A percentile compares a stretch with the other conserved stretches of the same genome.
phyloP scores from a whole-genome alignment of 805 yeast species.

The Kazachstania bromeliacearum region DNA sequence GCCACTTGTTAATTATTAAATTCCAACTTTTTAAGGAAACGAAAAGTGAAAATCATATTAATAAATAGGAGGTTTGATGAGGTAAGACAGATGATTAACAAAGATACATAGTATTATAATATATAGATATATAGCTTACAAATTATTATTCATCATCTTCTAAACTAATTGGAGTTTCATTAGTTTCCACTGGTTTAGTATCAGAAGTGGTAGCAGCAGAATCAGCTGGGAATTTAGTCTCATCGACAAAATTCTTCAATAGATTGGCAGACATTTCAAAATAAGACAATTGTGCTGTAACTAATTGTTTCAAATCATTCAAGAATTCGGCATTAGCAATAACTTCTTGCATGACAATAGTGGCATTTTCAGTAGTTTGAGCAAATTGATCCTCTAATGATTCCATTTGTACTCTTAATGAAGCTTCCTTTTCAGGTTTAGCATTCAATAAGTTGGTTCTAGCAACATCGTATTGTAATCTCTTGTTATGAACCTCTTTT shows the following conservation, averaged over 20 bases:
- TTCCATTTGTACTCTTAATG: constrained; percentile 67
- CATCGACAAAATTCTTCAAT: constrained; percentile 48
- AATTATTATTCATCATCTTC: neutral
- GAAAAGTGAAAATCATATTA: too few relatives aligned
- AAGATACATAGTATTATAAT: too few relatives aligned
- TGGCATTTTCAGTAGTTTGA: constrained; percentile 81
- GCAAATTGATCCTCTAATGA: constrained; percentile 84
- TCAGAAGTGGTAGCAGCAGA: constrained; percentile 1
- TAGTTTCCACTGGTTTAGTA: neutral
- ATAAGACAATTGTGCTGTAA: constrained; percentile 71
- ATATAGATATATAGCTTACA: neutral
- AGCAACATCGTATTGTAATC: constrained; percentile 73
- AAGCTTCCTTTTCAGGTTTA: constrained; percentile 58
- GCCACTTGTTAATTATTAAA: too few relatives aligned
- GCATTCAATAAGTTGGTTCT: constrained; percentile 45
- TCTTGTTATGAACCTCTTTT: constrained; percentile 63
- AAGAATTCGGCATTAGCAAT: constrained; percentile 62
- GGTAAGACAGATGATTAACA: neutral
- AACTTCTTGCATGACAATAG: constrained; percentile 70
- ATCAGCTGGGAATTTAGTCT: constrained; percentile 3
- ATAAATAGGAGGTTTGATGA: neutral
- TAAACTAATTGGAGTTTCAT: neutral
- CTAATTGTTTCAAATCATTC: constrained; percentile 56
- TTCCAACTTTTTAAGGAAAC: too few relatives aligned
- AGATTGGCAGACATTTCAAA: constrained; percentile 66